A percentile compares a stretch with the other conserved stretches of the same genome.
Conservation (phyloP, 768 basidiomycete species). For the Lentinula detonsa region DNA sequence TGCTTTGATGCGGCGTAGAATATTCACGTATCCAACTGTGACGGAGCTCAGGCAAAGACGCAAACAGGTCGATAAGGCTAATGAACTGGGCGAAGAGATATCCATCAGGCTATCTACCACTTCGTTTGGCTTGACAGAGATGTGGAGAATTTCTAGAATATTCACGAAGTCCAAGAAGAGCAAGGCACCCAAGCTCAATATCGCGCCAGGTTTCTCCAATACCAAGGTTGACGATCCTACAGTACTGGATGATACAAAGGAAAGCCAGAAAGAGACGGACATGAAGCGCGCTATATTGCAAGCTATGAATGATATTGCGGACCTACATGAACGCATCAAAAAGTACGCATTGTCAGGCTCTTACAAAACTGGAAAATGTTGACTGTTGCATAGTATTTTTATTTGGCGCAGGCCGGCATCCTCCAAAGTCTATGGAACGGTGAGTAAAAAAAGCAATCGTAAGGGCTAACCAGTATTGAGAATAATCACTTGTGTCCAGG, state of each 20-base stretch:
- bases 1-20: constrained; percentile 38
- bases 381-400: constrained; percentile 39
- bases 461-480: constrained; percentile 2
- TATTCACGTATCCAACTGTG: constrained; percentile 51
- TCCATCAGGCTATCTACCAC: constrained; percentile 41
- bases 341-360: constrained; percentile 35
- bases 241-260: constrained; percentile 24
- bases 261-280: constrained; percentile 31
- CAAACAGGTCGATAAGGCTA: constrained; percentile 39
- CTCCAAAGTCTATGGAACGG: constrained; percentile 43
- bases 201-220: neutral
- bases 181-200: constrained; percentile 18
- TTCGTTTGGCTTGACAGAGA: constrained; percentile 40
- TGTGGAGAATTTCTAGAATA: constrained; percentile 46
- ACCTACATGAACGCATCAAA: constrained; percentile 57
- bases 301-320: constrained; percentile 41
- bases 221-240: constrained; percentile 12
- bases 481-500: constrained; percentile 18
- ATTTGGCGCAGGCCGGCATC: constrained; percentile 56
- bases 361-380: neutral
- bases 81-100: constrained; percentile 45
- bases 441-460: constrained; percentile 19
- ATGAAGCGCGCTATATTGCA: constrained; percentile 36
- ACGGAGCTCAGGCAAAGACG: constrained; percentile 48
- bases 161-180: constrained; percentile 30